phyloP scores from a whole-genome alignment of 164 flowering plant species.

The Malania oleifera region DNA sequence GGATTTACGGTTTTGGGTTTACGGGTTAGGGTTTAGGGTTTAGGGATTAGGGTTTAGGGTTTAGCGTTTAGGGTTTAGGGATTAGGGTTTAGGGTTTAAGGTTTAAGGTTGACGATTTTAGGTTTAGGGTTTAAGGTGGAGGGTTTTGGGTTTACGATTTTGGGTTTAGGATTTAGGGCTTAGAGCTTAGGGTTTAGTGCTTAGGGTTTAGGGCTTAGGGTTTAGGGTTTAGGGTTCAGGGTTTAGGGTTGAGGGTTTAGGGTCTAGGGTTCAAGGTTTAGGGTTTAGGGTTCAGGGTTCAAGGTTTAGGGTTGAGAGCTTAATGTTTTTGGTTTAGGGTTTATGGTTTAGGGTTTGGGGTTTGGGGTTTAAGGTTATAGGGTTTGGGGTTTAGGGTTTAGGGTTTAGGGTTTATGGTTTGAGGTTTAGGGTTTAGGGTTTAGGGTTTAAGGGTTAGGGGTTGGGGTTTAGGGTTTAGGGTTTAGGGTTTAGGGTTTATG shows the following conservation, averaged over 20 bases:
- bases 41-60: conserved; percentile 12
- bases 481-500: conserved; percentile 24
- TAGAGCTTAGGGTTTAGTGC: conserved; percentile 19
- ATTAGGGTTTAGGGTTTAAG: conserved; percentile 15
- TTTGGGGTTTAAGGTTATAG: conserved; percentile 18
- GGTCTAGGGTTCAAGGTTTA: conserved; percentile 22
- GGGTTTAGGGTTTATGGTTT: conserved; percentile 24
- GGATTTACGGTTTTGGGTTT: conserved; percentile 7
- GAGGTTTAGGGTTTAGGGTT: conserved; percentile 25
- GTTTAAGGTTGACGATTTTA: conserved; percentile 15
- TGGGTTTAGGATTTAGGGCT: conserved; percentile 16
- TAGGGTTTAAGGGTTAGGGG: conserved; percentile 23
- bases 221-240: conserved; percentile 17
- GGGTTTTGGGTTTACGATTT: conserved; percentile 17
- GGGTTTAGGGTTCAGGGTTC: conserved; percentile 21
- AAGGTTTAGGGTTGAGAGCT: conserved; percentile 22
- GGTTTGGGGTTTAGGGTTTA: conserved; percentile 18
- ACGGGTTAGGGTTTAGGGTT: conserved; percentile 13
- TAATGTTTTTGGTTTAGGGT: conserved; percentile 17
- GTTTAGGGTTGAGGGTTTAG: conserved; percentile 18
- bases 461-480: conserved; percentile 23
- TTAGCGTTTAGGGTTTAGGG: conserved; percentile 21
- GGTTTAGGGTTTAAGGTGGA: conserved; percentile 14
- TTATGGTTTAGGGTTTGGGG: conserved; percentile 18
- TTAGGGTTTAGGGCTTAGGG: conserved; percentile 15